Evolutionary conservation across 148 eudicot species (phyloP).

Genomic region (Vaccinium myrtillus): DNA sequence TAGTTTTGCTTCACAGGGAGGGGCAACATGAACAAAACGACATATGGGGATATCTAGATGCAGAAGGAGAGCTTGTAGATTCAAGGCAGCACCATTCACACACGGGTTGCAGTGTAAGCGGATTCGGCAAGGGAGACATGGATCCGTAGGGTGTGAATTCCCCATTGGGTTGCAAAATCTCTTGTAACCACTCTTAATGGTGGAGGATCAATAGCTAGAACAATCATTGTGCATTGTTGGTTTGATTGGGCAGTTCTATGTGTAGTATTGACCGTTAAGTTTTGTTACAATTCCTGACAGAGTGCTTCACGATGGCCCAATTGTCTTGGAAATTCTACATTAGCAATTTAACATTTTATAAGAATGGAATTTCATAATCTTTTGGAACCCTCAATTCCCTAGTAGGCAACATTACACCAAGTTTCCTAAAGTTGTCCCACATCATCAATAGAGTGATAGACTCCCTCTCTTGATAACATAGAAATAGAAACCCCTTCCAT

Average conservation of each 20-base stretch:
- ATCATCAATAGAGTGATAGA: neutral
- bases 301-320: neutral
- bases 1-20: neutral
- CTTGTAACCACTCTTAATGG: neutral
- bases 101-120: neutral
- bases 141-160: neutral
- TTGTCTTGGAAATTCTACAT: neutral
- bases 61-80: neutral
- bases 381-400: neutral
- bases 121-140: neutral
- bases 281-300: neutral
- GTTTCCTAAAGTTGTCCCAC: constrained; percentile 8
- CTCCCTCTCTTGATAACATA: neutral
- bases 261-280: neutral
- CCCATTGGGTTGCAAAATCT: neutral
- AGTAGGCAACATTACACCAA: neutral
- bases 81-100: neutral
- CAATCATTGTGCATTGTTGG: neutral
- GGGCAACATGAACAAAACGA: neutral
- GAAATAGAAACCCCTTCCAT: neutral
- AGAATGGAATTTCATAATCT: neutral
- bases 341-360: neutral
- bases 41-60: neutral
- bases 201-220: neutral
- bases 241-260: neutral